Conservation (phyloP, 1,139 yeast genomes). For the Debaryomyces subglobosus region DNA sequence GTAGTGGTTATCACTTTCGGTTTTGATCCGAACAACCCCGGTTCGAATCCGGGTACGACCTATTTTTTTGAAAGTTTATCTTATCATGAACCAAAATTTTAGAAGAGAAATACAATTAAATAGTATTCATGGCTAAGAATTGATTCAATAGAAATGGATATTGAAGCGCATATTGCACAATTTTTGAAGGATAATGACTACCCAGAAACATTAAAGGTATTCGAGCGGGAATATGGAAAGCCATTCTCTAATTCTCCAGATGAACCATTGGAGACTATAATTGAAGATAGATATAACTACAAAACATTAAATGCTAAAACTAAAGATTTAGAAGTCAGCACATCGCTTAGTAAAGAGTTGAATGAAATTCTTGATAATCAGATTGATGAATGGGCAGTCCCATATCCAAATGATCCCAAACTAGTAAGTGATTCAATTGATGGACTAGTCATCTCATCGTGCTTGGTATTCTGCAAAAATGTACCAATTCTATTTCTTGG, state of each 20-base stretch:
- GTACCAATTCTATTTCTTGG: conserved; percentile 23
- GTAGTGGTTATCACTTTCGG: conserved; percentile 55
- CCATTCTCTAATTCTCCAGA: conserved; percentile 29
- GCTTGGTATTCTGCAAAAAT: conserved; percentile 14
- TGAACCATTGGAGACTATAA: conserved; percentile 54
- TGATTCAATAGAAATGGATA: not conserved
- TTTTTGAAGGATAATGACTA: conserved; percentile 53
- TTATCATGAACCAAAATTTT: not conserved
- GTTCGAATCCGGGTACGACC: conserved; percentile 97
- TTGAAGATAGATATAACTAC: conserved; percentile 52
- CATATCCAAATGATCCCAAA: conserved; percentile 26
- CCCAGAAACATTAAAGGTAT: conserved; percentile 45
- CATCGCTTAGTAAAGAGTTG: conserved; percentile 20
- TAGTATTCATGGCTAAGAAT: too few relatives aligned
- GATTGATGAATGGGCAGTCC: conserved; percentile 41
- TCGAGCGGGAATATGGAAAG: conserved; percentile 51
- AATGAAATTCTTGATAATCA: conserved; percentile 16
- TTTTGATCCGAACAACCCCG: conserved; percentile 84
- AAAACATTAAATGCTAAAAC: conserved; percentile 20
- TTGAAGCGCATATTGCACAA: conserved; percentile 43
- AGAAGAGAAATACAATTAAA: not conserved
- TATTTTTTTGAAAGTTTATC: conserved; percentile 28
- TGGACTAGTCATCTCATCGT: conserved; percentile 31
- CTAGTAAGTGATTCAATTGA: conserved; percentile 14
- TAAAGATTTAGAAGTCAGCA: conserved; percentile 14